phyloP scores from a whole-genome alignment of 1,284 basidiomycete genomes.

The Ustilago trichophora region DNA sequence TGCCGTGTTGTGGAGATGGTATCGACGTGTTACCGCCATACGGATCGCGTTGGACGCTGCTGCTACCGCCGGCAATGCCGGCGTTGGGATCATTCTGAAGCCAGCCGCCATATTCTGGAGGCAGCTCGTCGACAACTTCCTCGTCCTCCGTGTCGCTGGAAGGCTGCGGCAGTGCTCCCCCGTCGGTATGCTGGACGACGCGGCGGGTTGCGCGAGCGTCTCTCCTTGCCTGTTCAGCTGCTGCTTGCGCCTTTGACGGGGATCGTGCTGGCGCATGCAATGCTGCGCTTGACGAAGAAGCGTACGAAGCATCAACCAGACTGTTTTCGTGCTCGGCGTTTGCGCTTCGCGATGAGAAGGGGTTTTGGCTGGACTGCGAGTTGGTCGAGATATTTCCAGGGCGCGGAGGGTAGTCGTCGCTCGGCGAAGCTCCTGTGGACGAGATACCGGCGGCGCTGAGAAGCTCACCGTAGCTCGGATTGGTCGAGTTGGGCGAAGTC shows the following conservation, averaged over 20 bases:
- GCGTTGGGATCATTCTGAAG: constrained; percentile 5
- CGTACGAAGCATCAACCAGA: not conserved
- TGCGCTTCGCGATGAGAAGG: constrained; percentile 6
- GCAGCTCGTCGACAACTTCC: constrained; percentile 41
- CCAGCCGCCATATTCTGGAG: constrained; percentile 51
- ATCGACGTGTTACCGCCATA: not conserved
- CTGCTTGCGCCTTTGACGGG: constrained; percentile 17
- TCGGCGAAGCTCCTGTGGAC: constrained; percentile 6
- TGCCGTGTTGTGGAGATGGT: not conserved
- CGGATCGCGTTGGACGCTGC: not conserved
- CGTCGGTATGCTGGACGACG: constrained; percentile 45
- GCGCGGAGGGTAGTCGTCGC: constrained; percentile 14
- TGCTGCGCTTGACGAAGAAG: constrained; percentile 2
- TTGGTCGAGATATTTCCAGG: constrained; percentile 13
- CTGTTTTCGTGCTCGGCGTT: no score
- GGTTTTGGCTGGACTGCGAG: constrained; percentile 22
- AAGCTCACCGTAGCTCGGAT: constrained; percentile 36
- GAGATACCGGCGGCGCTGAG: constrained; percentile 20
- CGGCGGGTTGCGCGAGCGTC: constrained; percentile 16
- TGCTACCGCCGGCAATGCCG: no score
- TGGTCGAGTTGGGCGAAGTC: constrained; percentile 24
- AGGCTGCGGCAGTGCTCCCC: constrained; percentile 41
- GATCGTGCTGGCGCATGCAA: constrained; percentile 10
- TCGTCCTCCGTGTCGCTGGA: constrained; percentile 48
- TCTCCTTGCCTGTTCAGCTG: constrained; percentile 18